Base-by-base conservation (phyloP, 2,329 filamentous ascomycete genomes). In the Penicillium sp. region DNA sequence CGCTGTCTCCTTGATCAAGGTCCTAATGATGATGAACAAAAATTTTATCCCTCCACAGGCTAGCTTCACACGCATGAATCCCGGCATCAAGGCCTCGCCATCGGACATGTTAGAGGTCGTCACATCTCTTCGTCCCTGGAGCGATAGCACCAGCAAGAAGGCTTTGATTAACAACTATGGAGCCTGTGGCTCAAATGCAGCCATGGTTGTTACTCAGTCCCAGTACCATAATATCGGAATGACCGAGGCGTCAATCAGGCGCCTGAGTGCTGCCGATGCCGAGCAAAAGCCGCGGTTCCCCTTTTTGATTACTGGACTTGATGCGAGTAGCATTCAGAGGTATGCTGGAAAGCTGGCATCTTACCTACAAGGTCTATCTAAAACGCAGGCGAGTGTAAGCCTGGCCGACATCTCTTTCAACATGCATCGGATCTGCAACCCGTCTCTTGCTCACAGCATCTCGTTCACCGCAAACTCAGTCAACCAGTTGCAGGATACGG, bases 331-430 rank as follows among this genome's bases (percentile, higher is more conserved):
- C 22, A 38, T 52, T 25, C 17, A 22, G 11, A 41, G 17, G 22
- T 52, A 39, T 41, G 17, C 17, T 12, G 45, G 4, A 38, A 53
- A 43, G 60, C 58, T 31, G 12, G 3, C 12, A 11, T 5, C 51
- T 8, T 17, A 35, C 28, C 4, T 20, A 56, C 67, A 0, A 67
- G 17, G 15, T 20, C 38, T n/a, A 17, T 41, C 38, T 4, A 8
- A 8, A 5, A n/a, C 17, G 15, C 5, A 41, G n/a, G 38, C 15
- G 7, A 7, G 3, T 20, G 15, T 17, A 8, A 41, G n/a, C 38
- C 38, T 41, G 17, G 38, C 38, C 38, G 38, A 41, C 38, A 76
- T 28, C 0, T 79, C 76, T 1, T 78, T 75, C 62, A 71, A 73
- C 34, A 2, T 77, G 1, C 59, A 55, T 25, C 60, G 60, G 10